These are phyloP conservation scores for Dichomitus squalens DNA, from an alignment of 1,284 basidiomycete genomes.

Conservation along the genomic window DNA sequence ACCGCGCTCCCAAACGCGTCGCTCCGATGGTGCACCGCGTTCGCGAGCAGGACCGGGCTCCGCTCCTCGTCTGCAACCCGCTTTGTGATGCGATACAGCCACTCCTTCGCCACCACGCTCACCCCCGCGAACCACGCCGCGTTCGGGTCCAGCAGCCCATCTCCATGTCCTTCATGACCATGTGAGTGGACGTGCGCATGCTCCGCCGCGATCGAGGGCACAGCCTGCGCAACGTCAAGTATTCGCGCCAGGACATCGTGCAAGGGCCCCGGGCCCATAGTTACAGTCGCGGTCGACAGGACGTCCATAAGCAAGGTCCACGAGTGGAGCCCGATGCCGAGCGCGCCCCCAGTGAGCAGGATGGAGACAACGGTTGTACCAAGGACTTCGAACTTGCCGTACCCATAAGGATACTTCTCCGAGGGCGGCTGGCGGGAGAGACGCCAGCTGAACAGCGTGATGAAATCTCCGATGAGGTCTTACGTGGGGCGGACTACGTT, in stretches of 20 bases:
- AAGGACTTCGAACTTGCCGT: conserved; percentile 93
- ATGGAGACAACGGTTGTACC: conserved; percentile 87
- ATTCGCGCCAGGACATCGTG: conserved; percentile 63
- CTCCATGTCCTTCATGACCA: conserved; percentile 54
- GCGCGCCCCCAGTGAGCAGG: conserved; percentile 82
- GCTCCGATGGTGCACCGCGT: conserved; percentile 92
- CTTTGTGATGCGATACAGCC: conserved; percentile 87
- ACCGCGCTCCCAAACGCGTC: conserved; percentile 92
- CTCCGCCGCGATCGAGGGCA: conserved; percentile 46
- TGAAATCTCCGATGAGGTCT: conserved; percentile 90
- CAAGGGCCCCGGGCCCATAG: conserved; percentile 58
- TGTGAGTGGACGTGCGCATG: conserved; percentile 61
- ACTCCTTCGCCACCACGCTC: conserved; percentile 88
- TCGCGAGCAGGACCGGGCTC: conserved; percentile 89
- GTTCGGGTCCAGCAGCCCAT: conserved; percentile 80
- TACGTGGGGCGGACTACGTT: conserved; percentile 19
- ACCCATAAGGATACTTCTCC: conserved; percentile 82
- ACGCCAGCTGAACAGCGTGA: conserved; percentile 91
- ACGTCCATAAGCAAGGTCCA: conserved; percentile 78
- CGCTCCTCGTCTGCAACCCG: conserved; percentile 89
- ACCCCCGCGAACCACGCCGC: conserved; percentile 95
- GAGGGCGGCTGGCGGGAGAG: conserved; percentile 83
- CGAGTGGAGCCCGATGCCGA: conserved; percentile 94
- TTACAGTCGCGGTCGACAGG: conserved; percentile 58
- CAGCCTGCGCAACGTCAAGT: conserved; percentile 53